Evolutionary conservation across 73 alveolate species (phyloP), one percentile per base, ranked within the genome.

Genomic region (Durusdinium trenchii): DNA sequence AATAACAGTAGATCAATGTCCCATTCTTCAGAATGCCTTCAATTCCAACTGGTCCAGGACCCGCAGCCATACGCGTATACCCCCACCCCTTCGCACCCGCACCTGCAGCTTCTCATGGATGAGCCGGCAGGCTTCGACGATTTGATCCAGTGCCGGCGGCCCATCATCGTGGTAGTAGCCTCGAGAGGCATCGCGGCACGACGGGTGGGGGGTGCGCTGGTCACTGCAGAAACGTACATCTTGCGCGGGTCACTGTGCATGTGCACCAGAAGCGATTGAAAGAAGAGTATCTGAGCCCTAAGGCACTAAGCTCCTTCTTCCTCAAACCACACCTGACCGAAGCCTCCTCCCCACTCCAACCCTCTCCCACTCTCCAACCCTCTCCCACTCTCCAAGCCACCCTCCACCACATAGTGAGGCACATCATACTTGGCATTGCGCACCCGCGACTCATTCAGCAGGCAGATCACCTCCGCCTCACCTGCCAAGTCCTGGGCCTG

Each of bases 161-260:
- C 97, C 97, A 40, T 91, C 97, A n/a, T 91, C 97, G 43, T 91
- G 87, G 76, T 91, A 91, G 97, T 91, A 91, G 52, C 97, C 97
- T 91, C 48, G 85, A 9, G n/a, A n/a, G n/a, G n/a, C n/a, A n/a
- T n/a, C n/a, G n/a, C n/a, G n/a, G n/a, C n/a, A n/a, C n/a, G n/a
- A n/a, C n/a, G n/a, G n/a, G n/a, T n/a, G n/a, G n/a, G n/a, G n/a
- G n/a, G n/a, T n/a, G n/a, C n/a, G n/a, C n/a, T n/a, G n/a, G n/a
- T n/a, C n/a, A n/a, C n/a, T n/a, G n/a, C n/a, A n/a, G n/a, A n/a
- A n/a, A n/a, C n/a, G n/a, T n/a, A n/a, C n/a, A n/a, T n/a, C n/a
- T n/a, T n/a, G n/a, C n/a, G n/a, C n/a, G n/a, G n/a, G n/a, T n/a
- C n/a, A n/a, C n/a, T n/a, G n/a, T n/a, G n/a, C n/a, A n/a, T n/a